Evolutionary conservation across 2,329 filamentous ascomycete species (phyloP).

Genomic region (Aspergillus felis): DNA sequence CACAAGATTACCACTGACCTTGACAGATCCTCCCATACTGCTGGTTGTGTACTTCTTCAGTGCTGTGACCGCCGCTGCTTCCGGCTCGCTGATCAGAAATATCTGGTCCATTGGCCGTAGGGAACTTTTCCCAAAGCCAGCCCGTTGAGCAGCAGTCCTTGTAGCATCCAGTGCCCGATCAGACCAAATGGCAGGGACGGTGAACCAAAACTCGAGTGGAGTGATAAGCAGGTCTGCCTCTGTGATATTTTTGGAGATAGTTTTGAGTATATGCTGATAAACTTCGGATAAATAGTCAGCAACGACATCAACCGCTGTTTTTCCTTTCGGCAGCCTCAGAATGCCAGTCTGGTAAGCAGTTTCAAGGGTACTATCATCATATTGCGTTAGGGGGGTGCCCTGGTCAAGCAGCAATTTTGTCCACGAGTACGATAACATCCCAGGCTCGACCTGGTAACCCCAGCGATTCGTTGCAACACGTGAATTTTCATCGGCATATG

Average conservation of each 20-base stretch:
- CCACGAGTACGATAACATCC: too few species aligned
- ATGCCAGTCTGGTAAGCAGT: too few species aligned
- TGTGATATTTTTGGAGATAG: conserved; percentile 14
- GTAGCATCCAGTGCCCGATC: conserved; percentile 20
- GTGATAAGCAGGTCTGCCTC: conserved; percentile 7
- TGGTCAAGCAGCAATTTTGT: too few species aligned
- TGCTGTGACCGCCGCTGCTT: background rate
- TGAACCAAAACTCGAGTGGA: conserved; percentile 23
- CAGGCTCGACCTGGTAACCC: too few species aligned
- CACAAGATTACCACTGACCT: too few species aligned
- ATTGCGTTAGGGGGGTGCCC: too few species aligned
- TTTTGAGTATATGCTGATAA: conserved; percentile 17
- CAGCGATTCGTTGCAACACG: too few species aligned
- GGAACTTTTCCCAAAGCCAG: conserved; percentile 9
- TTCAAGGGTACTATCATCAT: too few species aligned
- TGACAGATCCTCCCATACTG: background rate
- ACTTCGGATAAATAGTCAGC: conserved; percentile 20
- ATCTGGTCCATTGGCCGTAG: conserved; percentile 5
- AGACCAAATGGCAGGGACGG: conserved; percentile 29
- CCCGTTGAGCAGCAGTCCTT: conserved; percentile 3
- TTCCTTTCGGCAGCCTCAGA: conserved; percentile 1
- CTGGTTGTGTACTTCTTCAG: background rate
- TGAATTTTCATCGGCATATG: too few species aligned
- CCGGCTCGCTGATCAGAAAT: conserved; percentile 4
- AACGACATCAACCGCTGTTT: conserved; percentile 18